Conservation (phyloP, 441 rosid genomes). For the Gossypium trilobum region DNA sequence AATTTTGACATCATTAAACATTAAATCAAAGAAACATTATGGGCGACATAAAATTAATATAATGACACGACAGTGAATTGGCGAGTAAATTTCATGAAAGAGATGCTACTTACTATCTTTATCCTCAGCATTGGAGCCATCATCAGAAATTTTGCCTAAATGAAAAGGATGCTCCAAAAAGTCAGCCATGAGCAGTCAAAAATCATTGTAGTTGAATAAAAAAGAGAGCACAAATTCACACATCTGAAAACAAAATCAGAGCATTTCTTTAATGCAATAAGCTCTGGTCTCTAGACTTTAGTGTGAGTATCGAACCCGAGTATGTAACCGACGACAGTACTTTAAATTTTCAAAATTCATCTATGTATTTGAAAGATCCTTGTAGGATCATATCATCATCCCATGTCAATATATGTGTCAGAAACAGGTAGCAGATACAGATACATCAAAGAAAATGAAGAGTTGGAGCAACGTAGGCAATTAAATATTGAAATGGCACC, state of each 20-base stretch:
- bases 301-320: neutral
- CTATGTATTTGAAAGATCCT: neutral
- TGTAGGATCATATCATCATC: neutral
- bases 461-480: neutral
- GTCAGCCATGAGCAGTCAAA: conserved; percentile 12
- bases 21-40: neutral
- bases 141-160: conserved; percentile 40
- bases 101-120: conserved; percentile 38
- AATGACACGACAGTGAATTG: neutral
- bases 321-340: neutral
- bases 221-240: neutral
- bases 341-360: neutral
- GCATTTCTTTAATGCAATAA: neutral
- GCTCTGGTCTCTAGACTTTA: neutral
- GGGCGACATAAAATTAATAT: neutral
- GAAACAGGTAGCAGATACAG: neutral
- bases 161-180: neutral
- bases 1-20: neutral
- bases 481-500: conserved; percentile 1
- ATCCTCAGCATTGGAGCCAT: conserved; percentile 34
- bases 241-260: neutral
- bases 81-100: neutral
- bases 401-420: neutral
- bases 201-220: neutral
- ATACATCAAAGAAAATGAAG: neutral